These are phyloP conservation scores for Colletotrichum musicola DNA, from an alignment of 2,329 filamentous ascomycete genomes.

Conservation along the genomic window DNA sequence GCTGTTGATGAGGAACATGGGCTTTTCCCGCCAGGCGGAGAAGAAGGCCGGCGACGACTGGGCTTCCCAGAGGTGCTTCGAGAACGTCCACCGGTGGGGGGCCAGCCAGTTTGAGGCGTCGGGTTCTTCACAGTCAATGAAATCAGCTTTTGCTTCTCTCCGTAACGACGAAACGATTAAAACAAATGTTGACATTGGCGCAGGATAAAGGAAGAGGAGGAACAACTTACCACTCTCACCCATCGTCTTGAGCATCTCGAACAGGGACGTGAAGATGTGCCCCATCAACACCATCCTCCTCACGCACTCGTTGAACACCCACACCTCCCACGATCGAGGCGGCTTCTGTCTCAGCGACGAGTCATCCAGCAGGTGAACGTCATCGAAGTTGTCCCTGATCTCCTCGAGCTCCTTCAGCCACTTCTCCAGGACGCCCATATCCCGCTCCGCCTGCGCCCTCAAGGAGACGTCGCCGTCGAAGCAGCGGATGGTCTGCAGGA, in stretches of 20 bases:
- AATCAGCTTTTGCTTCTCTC: background rate
- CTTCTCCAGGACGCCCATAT: conserved; percentile 49
- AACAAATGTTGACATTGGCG: conserved; percentile 9
- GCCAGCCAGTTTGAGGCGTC: conserved; percentile 40
- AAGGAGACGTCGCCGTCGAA: conserved; percentile 59
- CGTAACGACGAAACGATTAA: background rate
- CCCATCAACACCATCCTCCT: conserved; percentile 54
- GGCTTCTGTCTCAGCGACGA: conserved; percentile 46
- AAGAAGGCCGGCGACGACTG: conserved; percentile 56
- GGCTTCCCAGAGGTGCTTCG: conserved; percentile 58
- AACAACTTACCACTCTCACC: conserved; percentile 39
- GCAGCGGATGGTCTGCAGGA: conserved; percentile 57
- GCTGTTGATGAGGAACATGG: conserved; percentile 51
- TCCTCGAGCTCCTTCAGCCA: conserved; percentile 54
- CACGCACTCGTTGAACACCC: conserved; percentile 58
- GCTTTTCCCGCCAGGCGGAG: conserved; percentile 58
- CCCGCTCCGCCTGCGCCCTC: conserved; percentile 55
- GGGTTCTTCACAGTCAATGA: background rate
- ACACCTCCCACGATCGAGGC: conserved; percentile 59
- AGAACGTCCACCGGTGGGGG: conserved; percentile 52
- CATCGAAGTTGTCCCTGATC: conserved; percentile 51
- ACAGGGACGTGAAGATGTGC: conserved; percentile 49
- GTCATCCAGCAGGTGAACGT: conserved; percentile 42
- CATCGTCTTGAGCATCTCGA: conserved; percentile 49
- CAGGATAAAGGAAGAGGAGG: background rate